Base-by-base conservation (phyloP, 805 yeast genomes). In the Wickerhamomyces canadensis region DNA sequence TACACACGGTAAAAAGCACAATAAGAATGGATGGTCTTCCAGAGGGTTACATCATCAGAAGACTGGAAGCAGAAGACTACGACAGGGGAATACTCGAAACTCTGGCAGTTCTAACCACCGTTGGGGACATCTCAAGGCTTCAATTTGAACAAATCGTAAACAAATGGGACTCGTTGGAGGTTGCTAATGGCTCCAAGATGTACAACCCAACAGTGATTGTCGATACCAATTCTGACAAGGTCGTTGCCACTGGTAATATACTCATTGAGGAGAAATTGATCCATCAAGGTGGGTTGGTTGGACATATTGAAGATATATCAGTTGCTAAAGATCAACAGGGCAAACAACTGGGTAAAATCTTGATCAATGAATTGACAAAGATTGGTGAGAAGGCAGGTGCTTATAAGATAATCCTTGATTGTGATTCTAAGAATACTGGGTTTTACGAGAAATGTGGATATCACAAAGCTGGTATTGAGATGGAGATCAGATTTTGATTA, bases 301-400 rank as follows among this genome's bases (percentile, higher is more conserved):
- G 98, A 2, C 98, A 91, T 62, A 83, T 91, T 45, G 98, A 91
- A 55, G 98, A 91, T 57, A 91, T 91, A 43, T 82, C 97, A 1
- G 95, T 91, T 4, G 69, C 78, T 15, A 55, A 58, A 22, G 62
- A 69, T 15, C 84, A 84, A 55, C 97, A 89, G 54, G 98, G 98
- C 6, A 79, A 81, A 55, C 76, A 76, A 48, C 64, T 91, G 33
- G 98, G 98, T 0, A 65, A 70, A 47, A 62, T 69, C 14, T 57
- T 91, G 60, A 84, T 91, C 47, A 64, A 68, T 14, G 65, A 73
- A 8, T 67, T 91, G 54, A 72, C 80, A 4, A 62, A 66, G 18
- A 54, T 84, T 22, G 96, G 84, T 2, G 49, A 70, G 36, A 51
- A 61, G 3, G 54, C 51, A 12, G 93, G 91, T 5, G 87, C 94